Evolutionary conservation across 2,329 filamentous ascomycete genomes (phyloP).

Genomic region (Monilinia polystroma): DNA sequence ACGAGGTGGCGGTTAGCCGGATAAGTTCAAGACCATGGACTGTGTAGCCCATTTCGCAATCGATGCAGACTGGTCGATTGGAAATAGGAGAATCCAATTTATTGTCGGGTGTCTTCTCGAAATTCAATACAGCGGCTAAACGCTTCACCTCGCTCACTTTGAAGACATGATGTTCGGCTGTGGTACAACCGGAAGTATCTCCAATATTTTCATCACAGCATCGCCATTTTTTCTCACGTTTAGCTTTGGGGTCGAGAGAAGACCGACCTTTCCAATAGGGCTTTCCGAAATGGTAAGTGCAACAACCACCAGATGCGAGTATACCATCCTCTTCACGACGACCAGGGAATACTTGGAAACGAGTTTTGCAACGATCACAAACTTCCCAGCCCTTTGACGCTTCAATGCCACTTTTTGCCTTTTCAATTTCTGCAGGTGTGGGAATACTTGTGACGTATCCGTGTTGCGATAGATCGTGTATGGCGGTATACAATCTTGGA

Average conservation of each 20-base stretch:
- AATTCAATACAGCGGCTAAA: slow-evolving; percentile 76
- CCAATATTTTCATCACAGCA: slow-evolving; percentile 80
- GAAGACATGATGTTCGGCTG: slow-evolving; percentile 75
- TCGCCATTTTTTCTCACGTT: slow-evolving; percentile 62
- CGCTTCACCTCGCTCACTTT: slow-evolving; percentile 75
- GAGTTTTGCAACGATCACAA: slow-evolving; percentile 80
- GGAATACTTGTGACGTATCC: slow-evolving; percentile 76
- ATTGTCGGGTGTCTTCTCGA: slow-evolving; percentile 73
- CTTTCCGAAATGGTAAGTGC: slow-evolving; percentile 78
- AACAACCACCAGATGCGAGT: slow-evolving; percentile 73
- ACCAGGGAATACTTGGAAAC: slow-evolving; percentile 91
- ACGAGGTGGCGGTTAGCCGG: slow-evolving; percentile 82
- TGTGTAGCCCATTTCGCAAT: slow-evolving; percentile 98
- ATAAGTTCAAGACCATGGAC: slow-evolving; percentile 84
- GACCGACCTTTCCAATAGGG: slow-evolving; percentile 53
- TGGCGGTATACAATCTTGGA: slow-evolving; percentile 60
- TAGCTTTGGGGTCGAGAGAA: slow-evolving; percentile 55
- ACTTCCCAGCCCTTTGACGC: slow-evolving; percentile 76
- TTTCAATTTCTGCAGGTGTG: slow-evolving; percentile 61
- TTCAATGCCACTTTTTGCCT: slow-evolving; percentile 63
- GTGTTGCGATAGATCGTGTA: slow-evolving; percentile 60
- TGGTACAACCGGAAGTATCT: slow-evolving; percentile 71
- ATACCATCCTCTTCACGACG: slow-evolving; percentile 73
- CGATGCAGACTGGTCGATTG: slow-evolving; percentile 70
- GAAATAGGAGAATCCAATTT: slow-evolving; percentile 46